Evolutionary conservation across 441 rosid genomes (phyloP), one percentile per base, ranked within the genome.

Genomic region (Breynia disticha): DNA sequence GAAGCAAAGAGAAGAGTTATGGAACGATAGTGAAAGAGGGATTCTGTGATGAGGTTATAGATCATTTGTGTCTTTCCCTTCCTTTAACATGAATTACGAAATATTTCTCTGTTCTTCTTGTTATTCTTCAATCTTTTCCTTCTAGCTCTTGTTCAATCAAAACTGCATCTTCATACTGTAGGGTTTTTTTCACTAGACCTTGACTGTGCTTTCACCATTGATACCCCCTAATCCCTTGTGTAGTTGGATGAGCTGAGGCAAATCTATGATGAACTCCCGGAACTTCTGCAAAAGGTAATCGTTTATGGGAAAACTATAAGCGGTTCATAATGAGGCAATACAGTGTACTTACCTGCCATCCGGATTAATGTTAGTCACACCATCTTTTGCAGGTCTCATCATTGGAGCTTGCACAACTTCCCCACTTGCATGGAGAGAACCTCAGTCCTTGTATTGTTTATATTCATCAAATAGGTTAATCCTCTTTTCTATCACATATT

Each of bases 201-300:
- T 39, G 43, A 39, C 12, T 39, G n/a, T n/a, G n/a, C n/a, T 39
- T 39, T 39, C 14, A 39, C 15, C 43, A 39, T 39, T 14, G 12
- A 9, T 39, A 10, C 43, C 15, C 43, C 43, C 43, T 39, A 14
- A 39, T 7, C 7, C n/a, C 39, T 19, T 50, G 0, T 65, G 43
- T 67, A 93, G 99, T 76, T 93, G 76, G 99, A 93, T 63, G 99
- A 93, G 71, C 76, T 93, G 66, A 79, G 99, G 76, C 93, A 86
- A 76, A 83, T 93, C 65, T 89, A 86, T 1, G 99, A 93, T 73
- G 97, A 76, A 75, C 65, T 93, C 77, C 99, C 99, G 28, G 87
- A 84, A 46, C 83, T 89, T 67, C 80, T 93, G 62, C 82, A 86
- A 65, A 69, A 89, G 97, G 99, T 89, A 55, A 58, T 39, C 67